A percentile compares a stretch with the other conserved stretches of the same genome.
Evolutionary conservation across 441 rosid species (phyloP).

Genomic region (Aquilaria agallochum): DNA sequence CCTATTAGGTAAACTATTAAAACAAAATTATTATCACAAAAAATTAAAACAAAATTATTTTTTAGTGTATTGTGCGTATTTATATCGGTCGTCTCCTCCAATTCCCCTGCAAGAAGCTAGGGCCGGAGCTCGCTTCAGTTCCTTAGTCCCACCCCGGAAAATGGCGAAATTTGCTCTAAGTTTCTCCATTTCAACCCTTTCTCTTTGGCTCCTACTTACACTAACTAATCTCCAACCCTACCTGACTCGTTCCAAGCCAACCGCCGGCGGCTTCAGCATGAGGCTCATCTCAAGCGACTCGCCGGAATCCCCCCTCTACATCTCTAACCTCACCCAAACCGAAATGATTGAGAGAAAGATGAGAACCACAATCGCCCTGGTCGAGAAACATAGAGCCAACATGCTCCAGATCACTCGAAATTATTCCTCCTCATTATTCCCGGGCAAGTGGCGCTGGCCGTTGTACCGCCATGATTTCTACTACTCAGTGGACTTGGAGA

Average conservation of each 20-base stretch:
- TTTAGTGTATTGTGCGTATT: too few species aligned
- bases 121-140: too few species aligned
- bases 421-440: too few species aligned
- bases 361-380: too few species aligned
- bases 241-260: not conserved
- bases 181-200: not conserved
- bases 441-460: too few species aligned
- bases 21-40: too few species aligned
- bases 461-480: not conserved
- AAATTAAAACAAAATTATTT: too few species aligned
- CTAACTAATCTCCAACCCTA: not conserved
- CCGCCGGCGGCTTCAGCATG: not conserved
- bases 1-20: too few species aligned
- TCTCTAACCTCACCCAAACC: slow-evolving; percentile 2
- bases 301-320: slow-evolving; percentile 3
- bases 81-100: too few species aligned
- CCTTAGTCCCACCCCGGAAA: slow-evolving; percentile 1
- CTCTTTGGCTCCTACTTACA: not conserved
- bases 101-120: too few species aligned
- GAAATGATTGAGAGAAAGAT: not conserved
- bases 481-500: not conserved
- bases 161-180: not conserved
- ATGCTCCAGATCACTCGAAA: too few species aligned
- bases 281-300: slow-evolving; percentile 1
- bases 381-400: too few species aligned